Percentiles rank a stretch among this genome's conserved stretches.
phyloP scores from a whole-genome alignment of 1,284 basidiomycete genomes.

The Moesziomyces aphidis region DNA sequence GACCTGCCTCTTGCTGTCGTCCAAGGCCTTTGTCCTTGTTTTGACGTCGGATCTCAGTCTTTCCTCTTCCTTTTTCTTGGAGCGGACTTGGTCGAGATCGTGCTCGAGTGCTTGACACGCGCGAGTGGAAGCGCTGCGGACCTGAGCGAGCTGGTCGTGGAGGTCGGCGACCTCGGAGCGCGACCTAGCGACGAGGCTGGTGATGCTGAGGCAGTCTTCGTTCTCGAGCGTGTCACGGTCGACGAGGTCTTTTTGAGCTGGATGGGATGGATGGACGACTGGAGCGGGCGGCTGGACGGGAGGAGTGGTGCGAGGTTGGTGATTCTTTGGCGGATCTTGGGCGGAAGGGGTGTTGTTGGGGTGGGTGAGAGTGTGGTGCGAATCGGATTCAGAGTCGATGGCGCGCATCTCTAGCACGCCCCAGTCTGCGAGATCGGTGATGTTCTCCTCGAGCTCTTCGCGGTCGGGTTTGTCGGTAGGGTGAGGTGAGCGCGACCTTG shows the following conservation, averaged over 20 bases:
- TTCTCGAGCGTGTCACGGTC: constrained; percentile 3
- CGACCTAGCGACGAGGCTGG: constrained; percentile 26
- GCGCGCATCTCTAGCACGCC: constrained; percentile 74
- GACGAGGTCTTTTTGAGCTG: constrained; percentile 3
- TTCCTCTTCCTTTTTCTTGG: constrained; percentile 86
- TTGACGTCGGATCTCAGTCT: constrained; percentile 81
- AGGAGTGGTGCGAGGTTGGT: constrained; percentile 6
- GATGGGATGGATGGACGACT: constrained; percentile 1
- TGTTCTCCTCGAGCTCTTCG: constrained; percentile 75
- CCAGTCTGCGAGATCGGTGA: constrained; percentile 73
- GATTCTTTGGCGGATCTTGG: constrained; percentile 4
- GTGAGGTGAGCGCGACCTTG: constrained; percentile 75
- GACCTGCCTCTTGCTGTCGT: constrained; percentile 85
- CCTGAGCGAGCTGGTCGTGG: constrained; percentile 79
- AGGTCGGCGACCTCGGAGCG: constrained; percentile 70
- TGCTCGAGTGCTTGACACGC: constrained; percentile 74
- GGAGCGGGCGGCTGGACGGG: constrained; percentile 4
- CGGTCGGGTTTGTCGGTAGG: constrained; percentile 67
- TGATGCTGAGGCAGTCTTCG: constrained; percentile 29
- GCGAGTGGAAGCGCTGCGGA: constrained; percentile 73
- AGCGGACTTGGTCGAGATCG: constrained; percentile 80
- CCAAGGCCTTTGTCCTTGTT: constrained; percentile 81
- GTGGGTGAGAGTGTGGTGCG: constrained; percentile 16
- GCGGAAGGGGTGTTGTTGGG: constrained; percentile 8
- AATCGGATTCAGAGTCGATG: constrained; percentile 36